These are phyloP conservation scores for Hypoxylon crocopeplum DNA, from an alignment of 495 filamentous ascomycete species.

Conservation along the genomic window DNA sequence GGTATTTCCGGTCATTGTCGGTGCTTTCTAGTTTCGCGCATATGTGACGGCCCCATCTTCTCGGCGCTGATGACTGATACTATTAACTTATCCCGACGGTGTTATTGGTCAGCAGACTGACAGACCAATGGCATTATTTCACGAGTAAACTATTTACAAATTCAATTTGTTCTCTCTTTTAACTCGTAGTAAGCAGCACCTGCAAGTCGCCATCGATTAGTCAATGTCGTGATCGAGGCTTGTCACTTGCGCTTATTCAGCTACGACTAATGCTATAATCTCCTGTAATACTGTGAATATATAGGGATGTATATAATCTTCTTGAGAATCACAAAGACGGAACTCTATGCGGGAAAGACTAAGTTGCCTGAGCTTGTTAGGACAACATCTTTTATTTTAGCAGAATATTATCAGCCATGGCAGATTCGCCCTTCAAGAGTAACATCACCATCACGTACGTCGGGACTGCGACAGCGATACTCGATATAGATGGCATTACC, in stretches of 20 bases:
- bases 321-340: too few species aligned
- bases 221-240: too few species aligned
- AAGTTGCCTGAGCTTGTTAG: too few species aligned
- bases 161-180: neutral
- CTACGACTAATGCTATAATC: too few species aligned
- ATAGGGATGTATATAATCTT: neutral
- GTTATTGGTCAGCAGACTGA: neutral
- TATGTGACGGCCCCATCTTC: too few species aligned
- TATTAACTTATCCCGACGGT: neutral
- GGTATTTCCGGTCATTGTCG: too few species aligned
- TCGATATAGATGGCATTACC: conserved; percentile 54
- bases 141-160: neutral
- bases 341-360: too few species aligned
- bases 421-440: conserved; percentile 12
- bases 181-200: conserved; percentile 6
- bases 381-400: too few species aligned
- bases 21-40: too few species aligned
- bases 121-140: neutral
- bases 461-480: conserved; percentile 59
- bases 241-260: too few species aligned
- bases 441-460: conserved; percentile 53
- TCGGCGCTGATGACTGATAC: conserved; percentile 5
- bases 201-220: too few species aligned
- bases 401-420: conserved; percentile 3
- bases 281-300: too few species aligned